Base-by-base conservation (phyloP, 108 stramenopile species). In the Mediolabrus comicus region DNA sequence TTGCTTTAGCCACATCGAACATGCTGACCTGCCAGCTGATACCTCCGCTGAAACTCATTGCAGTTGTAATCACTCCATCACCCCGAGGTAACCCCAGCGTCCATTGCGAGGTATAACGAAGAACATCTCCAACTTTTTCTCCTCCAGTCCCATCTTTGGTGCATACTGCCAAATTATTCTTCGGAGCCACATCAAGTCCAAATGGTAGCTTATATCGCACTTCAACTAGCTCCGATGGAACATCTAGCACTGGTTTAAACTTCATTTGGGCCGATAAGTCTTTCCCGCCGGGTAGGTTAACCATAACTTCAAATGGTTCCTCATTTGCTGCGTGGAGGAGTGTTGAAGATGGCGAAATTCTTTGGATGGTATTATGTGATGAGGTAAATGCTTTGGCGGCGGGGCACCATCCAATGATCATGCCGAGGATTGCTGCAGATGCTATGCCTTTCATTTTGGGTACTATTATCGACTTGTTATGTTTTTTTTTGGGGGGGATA, bases 1-100 rank as follows among this genome's bases (percentile, higher is more conserved):
- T 59, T n/a, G 92, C 89, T 26, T 69, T 85, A 78, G 81, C 77
- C 9, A 93, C 92, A 73, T 93, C 86, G 67, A 89, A 93, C 86
- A 93, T 75, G 41, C 65, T 69, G 57, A 84, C 85, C 55, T 88
- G 86, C 92, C 92, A 93, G 6, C 72, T 65, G 19, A 90, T 72
- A 7, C 86, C 92, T 10, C 89, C 89, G 3, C 74, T 65, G 69
- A 90, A 90, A 56, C 75, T 73, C 58, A 84, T 88, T 32, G 83
- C 92, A 4, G 86, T 90, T 11, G 84, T 80, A 4, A 83, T 74
- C 16, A 90, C 53, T 24, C 92, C 89, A 69, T 90, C 89, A 9
- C 89, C 92, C 25, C 78, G 61, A n/a, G 92, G 92, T 3, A 93
- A 68, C 8, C 92, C 92, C 79, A 93, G 63, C 3, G 87, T 89